These are phyloP conservation scores for Massariosphaeria phaeospora DNA, from an alignment of 495 filamentous ascomycete species.

Conservation along the genomic window DNA sequence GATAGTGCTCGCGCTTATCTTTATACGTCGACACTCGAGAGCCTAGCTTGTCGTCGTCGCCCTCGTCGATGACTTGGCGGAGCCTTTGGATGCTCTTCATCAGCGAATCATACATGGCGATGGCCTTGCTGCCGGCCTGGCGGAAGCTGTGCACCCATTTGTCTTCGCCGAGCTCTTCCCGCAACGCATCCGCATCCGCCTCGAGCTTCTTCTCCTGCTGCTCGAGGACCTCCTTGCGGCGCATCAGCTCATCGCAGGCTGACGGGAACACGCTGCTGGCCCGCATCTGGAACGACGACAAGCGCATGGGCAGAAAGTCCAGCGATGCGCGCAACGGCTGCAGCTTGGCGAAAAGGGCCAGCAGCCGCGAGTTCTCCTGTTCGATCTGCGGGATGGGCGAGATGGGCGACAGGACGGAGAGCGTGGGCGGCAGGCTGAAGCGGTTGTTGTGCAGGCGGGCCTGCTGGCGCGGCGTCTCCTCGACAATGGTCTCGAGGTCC, in stretches of 20 bases:
- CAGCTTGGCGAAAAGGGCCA: conserved; percentile 88
- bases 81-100: conserved; percentile 78
- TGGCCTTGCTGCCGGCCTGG: conserved; percentile 83
- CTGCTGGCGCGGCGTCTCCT: conserved; percentile 63
- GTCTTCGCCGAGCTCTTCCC: conserved; percentile 87
- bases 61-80: conserved; percentile 70
- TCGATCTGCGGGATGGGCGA: conserved; percentile 49
- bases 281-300: conserved; percentile 75
- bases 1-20: conserved; percentile 90
- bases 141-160: conserved; percentile 93
- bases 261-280: conserved; percentile 75
- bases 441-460: conserved; percentile 53
- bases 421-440: conserved; percentile 58
- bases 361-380: conserved; percentile 73
- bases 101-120: conserved; percentile 91
- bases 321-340: conserved; percentile 88
- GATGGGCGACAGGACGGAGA: conserved; percentile 55
- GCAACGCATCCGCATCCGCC: conserved; percentile 76
- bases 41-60: conserved; percentile 62
- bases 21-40: conserved; percentile 91
- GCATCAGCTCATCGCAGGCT: conserved; percentile 81
- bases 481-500: conserved; percentile 88
- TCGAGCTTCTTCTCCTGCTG: conserved; percentile 76
- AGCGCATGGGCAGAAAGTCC: conserved; percentile 93
- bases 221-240: conserved; percentile 64